Percentiles rank a stretch among this genome's conserved stretches.
Conservation (phyloP, 2,329 filamentous ascomycete genomes). For the Westerdykella ornata region DNA sequence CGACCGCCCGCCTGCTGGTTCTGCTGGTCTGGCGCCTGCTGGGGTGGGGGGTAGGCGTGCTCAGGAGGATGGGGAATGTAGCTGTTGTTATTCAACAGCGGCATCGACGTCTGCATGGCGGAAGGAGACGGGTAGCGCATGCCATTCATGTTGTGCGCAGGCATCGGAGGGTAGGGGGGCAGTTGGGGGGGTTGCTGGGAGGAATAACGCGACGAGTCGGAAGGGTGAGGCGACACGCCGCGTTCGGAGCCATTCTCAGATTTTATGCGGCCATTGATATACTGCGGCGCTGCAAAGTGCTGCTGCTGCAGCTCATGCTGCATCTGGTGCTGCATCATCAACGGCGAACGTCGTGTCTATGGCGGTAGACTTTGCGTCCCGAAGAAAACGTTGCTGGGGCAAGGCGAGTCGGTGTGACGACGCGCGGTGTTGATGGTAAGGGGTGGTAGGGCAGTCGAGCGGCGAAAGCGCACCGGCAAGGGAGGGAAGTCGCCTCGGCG, state of each 20-base stretch:
- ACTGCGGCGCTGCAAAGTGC: constrained; percentile 44
- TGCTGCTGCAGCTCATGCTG: constrained; percentile 38
- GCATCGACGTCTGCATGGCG: constrained; percentile 47
- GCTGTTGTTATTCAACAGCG: constrained; percentile 51
- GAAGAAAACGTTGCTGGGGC: background rate
- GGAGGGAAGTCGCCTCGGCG: constrained; percentile 9
- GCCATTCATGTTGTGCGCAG: constrained; percentile 45
- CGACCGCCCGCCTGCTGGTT: constrained; percentile 38
- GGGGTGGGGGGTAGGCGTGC: constrained; percentile 41
- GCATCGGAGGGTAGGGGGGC: constrained; percentile 44
- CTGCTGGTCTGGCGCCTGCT: constrained; percentile 34
- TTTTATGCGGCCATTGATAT: constrained; percentile 47
- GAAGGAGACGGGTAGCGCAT: constrained; percentile 51
- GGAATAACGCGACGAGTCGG: constrained; percentile 52
- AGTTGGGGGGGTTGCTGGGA: constrained; percentile 50
- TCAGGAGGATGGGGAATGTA: constrained; percentile 48
- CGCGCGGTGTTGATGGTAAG: constrained; percentile 7
- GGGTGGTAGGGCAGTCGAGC: constrained; percentile 3
- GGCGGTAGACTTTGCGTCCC: background rate
- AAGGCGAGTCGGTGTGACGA: background rate
- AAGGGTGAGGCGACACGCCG: constrained; percentile 50
- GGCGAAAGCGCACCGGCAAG: constrained; percentile 14
- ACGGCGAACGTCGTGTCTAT: constrained; percentile 19
- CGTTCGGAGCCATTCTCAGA: constrained; percentile 56
- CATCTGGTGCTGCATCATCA: constrained; percentile 40